Conservation (phyloP, 73 alveolate species). For the Stentor coeruleus region DNA sequence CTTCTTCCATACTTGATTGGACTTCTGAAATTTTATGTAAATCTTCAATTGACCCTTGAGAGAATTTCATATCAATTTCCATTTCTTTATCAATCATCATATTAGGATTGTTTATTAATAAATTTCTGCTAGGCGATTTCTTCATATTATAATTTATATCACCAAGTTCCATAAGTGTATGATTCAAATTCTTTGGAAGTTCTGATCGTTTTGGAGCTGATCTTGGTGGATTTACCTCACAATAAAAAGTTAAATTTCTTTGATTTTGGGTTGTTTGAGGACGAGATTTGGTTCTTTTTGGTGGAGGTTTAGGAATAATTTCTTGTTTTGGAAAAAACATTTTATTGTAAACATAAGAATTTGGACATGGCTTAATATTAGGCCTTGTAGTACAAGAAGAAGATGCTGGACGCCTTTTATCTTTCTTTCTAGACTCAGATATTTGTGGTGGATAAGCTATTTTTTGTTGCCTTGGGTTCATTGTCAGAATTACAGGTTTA, state of each 20-base stretch:
- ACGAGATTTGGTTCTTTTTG: neutral
- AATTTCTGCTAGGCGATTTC: neutral
- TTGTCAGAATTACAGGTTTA: neutral
- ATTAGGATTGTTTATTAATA: neutral
- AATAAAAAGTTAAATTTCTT: neutral
- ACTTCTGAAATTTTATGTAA: neutral
- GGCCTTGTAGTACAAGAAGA: neutral
- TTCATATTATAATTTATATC: neutral
- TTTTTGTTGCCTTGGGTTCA: neutral
- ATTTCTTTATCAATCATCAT: conserved; percentile 4
- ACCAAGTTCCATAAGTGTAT: neutral
- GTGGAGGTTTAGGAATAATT: neutral
- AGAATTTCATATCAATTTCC: neutral
- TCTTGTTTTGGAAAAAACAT: neutral
- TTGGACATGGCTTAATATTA: neutral
- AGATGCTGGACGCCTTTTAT: neutral
- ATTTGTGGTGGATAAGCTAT: neutral
- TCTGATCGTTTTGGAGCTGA: neutral
- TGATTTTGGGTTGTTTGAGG: neutral
- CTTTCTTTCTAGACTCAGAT: neutral
- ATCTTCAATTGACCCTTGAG: neutral
- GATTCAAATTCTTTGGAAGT: neutral
- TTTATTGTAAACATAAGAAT: neutral
- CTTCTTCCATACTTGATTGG: conserved; percentile 9
- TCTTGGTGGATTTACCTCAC: conserved; percentile 12